These are phyloP conservation scores for Ascochyta clinopodiicola DNA, from an alignment of 2,329 filamentous ascomycete species.

Conservation along the genomic window DNA sequence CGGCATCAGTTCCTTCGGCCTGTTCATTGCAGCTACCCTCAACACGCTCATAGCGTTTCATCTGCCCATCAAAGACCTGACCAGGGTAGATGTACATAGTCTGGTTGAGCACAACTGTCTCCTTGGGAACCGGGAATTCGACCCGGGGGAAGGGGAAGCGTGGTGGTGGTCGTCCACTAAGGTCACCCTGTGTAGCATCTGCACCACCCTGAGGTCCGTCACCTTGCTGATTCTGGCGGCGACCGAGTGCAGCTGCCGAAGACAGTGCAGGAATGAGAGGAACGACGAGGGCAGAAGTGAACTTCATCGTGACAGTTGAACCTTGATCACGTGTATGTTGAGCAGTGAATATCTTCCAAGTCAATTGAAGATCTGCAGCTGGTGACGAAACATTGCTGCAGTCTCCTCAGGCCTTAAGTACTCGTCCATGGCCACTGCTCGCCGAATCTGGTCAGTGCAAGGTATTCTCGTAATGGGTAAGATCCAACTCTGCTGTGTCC, in stretches of 20 bases:
- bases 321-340: not conserved
- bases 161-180: slow-evolving; percentile 28
- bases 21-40: slow-evolving; percentile 36
- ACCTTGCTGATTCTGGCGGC: slow-evolving; percentile 26
- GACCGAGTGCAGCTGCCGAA: slow-evolving; percentile 26
- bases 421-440: slow-evolving; percentile 1
- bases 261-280: slow-evolving; percentile 32
- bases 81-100: slow-evolving; percentile 34
- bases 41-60: slow-evolving; percentile 35
- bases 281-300: slow-evolving; percentile 22
- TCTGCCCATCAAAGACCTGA: slow-evolving; percentile 33
- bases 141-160: slow-evolving; percentile 32
- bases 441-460: not conserved
- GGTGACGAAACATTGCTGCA: slow-evolving; percentile 12
- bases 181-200: slow-evolving; percentile 32
- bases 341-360: slow-evolving; percentile 1
- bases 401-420: slow-evolving; percentile 16
- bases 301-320: slow-evolving; percentile 22
- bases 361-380: slow-evolving; percentile 18
- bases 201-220: slow-evolving; percentile 30
- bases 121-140: slow-evolving; percentile 31
- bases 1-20: slow-evolving; percentile 34
- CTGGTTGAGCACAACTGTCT: slow-evolving; percentile 34
- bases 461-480: slow-evolving; percentile 2
- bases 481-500: slow-evolving; percentile 5